Conservation (phyloP, 2,329 filamentous ascomycete genomes). For the Fusarium coffeatum region DNA sequence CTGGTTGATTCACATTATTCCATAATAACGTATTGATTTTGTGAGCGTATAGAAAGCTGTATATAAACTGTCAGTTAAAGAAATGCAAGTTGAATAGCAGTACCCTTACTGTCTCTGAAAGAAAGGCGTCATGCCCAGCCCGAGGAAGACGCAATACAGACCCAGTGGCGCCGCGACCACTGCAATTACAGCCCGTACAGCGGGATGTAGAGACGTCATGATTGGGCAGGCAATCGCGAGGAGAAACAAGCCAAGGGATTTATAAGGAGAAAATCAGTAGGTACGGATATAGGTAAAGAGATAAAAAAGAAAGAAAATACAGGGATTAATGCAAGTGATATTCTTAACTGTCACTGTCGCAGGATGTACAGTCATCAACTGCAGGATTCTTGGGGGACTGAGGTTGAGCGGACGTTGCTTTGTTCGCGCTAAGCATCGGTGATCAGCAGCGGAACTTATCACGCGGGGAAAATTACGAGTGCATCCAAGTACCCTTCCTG, state of each 20-base stretch:
- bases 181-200: constrained; percentile 55
- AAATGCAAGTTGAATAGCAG: too few relatives aligned
- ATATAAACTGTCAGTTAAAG: constrained; percentile 15
- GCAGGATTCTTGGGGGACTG: constrained; percentile 31
- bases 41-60: constrained; percentile 85
- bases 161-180: constrained; percentile 69
- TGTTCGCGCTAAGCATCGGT: constrained; percentile 40
- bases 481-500: constrained; percentile 27
- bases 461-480: constrained; percentile 9
- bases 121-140: constrained; percentile 72
- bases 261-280: background rate
- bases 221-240: background rate
- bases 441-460: constrained; percentile 37
- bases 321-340: background rate
- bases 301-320: background rate
- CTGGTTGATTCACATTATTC: constrained; percentile 79
- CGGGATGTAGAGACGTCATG: constrained; percentile 44
- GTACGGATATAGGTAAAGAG: background rate
- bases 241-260: background rate
- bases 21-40: constrained; percentile 78
- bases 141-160: constrained; percentile 75
- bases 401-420: constrained; percentile 42
- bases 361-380: background rate
- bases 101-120: constrained; percentile 79
- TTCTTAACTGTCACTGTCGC: background rate